Evolutionary conservation across 495 filamentous ascomycete genomes (phyloP), one percentile per base, ranked within the genome.

Genomic region (Penicillium paxilli): DNA sequence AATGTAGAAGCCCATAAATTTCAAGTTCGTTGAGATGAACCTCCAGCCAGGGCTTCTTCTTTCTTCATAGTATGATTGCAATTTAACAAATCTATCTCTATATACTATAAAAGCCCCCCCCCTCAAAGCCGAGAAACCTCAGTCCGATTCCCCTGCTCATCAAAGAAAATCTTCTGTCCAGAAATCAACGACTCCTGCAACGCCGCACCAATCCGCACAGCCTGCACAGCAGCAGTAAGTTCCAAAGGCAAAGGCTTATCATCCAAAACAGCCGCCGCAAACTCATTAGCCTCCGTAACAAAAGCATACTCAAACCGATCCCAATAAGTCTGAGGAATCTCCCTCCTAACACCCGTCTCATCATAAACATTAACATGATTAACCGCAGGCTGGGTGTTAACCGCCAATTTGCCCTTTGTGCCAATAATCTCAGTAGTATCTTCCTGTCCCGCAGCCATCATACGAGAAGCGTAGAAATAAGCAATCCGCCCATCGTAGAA

Each of bases 401-500:
- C 75, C 0, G 74, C 69, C 11, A 87, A 42, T 59, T 86, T 85
- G 2, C 83, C 83, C 53, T 77, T 70, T 0, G 83, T 85, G 5
- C 83, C 83, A 49, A 87, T 81, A 40, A 87, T 76, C 64, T 87
- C 83, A 0, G 83, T 84, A 42, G 74, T 79, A 59, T 87, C 83
- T 51, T 84, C 76, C 66, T 86, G 83, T 0, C 83, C 83, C 1
- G 77, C 73, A 0, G 79, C 74, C 80, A 85, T 86, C 81, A 83
- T 86, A 6, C 83, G 71, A 16, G 68, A 75, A 25, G 66, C 71
- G 59, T 82, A 86, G 47, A 82, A 80, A 58, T 85, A 85, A 7
- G 83, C 83, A 38, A 87, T 77, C 63, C 74, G 73, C 5, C 81
- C 83, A 47, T 73, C 76, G 51, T 73, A 76, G 65, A 86, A 87